Base-by-base conservation (phyloP, 1,284 basidiomycete species). In the Leccinum solheimii region DNA sequence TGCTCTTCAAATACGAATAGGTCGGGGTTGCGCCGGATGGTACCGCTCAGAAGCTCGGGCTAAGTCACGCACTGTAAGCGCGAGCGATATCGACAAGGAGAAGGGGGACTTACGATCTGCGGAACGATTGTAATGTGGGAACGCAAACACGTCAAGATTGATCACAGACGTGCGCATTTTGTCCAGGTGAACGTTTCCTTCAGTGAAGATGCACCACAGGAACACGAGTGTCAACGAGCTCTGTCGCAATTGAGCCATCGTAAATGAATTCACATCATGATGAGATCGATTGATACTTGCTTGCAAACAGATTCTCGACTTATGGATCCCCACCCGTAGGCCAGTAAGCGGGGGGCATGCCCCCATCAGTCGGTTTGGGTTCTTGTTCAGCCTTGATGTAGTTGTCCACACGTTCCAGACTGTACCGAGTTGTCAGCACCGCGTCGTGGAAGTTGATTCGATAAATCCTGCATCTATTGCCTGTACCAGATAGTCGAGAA, bases 1-100 rank as follows among this genome's bases (percentile, higher is more conserved):
- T 87, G 80, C 69, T 88, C 81, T 7, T 81, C 83, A 70, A 93
- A 94, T n/a, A n/a, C n/a, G n/a, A n/a, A n/a, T n/a, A n/a, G n/a
- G n/a, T n/a, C 0, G 92, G 91, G 68, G 69, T 87, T 87, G 56
- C 81, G 73, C 11, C 85, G 78, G 27, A 88, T 70, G 0, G 81
- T 80, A 13, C 85, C 87, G 61, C 81, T 83, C 52, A 66, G 40
- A 3, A 58, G 56, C 21, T 58, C 38, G 3, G 56, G 56, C 57
- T 58, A 27, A 36, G 19, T 11, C 8, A 5, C 5, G 3, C 14
- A 23, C 6, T 19, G 11, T 59, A 34, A 58, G 38, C 30, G 36
- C 5, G 2, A 23, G 32, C 3, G 14, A 26, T 5, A 11, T n/a
- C 27, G 2, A 16, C 2, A 19, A 23, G 11, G 11, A n/a, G 5